Evolutionary conservation across 2,329 filamentous ascomycete species (phyloP).

Genomic region (Chrysosphaeria jannelii): DNA sequence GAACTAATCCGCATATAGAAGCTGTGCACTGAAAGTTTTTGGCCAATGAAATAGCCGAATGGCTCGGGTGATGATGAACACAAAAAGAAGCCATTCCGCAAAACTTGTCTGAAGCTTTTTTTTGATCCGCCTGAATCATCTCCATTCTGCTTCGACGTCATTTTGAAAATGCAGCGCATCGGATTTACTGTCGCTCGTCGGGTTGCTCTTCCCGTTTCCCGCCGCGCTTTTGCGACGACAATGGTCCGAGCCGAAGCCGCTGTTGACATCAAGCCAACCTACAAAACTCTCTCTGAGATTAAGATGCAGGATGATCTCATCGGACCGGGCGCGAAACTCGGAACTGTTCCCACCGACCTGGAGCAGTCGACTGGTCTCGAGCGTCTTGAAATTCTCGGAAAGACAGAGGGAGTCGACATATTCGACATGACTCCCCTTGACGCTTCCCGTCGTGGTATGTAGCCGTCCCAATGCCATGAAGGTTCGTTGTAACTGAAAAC

Average conservation of each 20-base stretch:
- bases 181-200: conserved; percentile 29
- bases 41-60: too few species aligned
- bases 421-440: conserved; percentile 98
- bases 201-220: conserved; percentile 21
- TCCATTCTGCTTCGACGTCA: background rate
- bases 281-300: conserved; percentile 26
- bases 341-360: conserved; percentile 73
- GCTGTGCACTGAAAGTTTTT: too few species aligned
- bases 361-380: conserved; percentile 94
- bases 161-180: conserved; percentile 34
- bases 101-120: too few species aligned
- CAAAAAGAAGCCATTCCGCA: too few species aligned
- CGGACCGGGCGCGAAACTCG: conserved; percentile 49
- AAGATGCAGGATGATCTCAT: conserved; percentile 56
- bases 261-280: conserved; percentile 7
- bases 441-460: conserved; percentile 57
- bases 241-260: conserved; percentile 18
- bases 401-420: conserved; percentile 94
- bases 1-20: too few species aligned
- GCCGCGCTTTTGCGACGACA: conserved; percentile 28
- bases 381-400: conserved; percentile 93
- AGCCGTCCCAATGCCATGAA: too few species aligned
- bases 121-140: too few species aligned
- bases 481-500: too few species aligned
- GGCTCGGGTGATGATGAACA: too few species aligned